Base-by-base conservation (phyloP, 768 basidiomycete species). In the Suillus luteus region DNA sequence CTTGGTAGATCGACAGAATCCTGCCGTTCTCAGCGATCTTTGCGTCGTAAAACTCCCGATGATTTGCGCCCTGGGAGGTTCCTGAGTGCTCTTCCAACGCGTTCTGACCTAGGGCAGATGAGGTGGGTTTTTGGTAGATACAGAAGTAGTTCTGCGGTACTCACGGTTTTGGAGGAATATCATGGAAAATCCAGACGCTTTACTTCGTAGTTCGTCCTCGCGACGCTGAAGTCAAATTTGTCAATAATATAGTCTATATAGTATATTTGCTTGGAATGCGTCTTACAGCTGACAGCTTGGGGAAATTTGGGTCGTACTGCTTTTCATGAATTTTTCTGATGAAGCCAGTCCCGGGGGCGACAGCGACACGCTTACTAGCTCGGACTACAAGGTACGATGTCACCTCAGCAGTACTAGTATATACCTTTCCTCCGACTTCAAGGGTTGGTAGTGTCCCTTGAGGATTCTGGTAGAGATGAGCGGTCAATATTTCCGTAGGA, bases 231-330 rank as follows among this genome's bases (percentile, higher is more conserved):
- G 48, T 44, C 17, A 44, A 60, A 44, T 49, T 54, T n/a, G 31
- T 55, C 19, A 17, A 40, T 55, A 60, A 41, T 59, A 3, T 12
- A n/a, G n/a, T n/a, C n/a, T n/a, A n/a, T n/a, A 1, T 19, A 64
- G 37, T 17, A 38, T 12, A 22, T 38, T n/a, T n/a, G 10, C 12
- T 55, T 27, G 59, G 22, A 33, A 24, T 17, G 24, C n/a, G 1
- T 65, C 78, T 66, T 68, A 82, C 82, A 40, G 76, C 70, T 3
- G 79, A 75, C 24, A 81, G 63, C 33, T 81, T 55, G n/a, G 80
- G 76, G 66, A 85, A 82, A 78, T 86, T 87, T 60, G 84, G 84
- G 68, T 86, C 83, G 59, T 79, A 71, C 43, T 71, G 75, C 41
- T 81, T 79, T 38, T 79, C 77, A 67, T 86, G 83, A 31, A 85